These are phyloP conservation scores for Crithidia sp. DNA, from an alignment of 208 protist species.

Conservation along the genomic window DNA sequence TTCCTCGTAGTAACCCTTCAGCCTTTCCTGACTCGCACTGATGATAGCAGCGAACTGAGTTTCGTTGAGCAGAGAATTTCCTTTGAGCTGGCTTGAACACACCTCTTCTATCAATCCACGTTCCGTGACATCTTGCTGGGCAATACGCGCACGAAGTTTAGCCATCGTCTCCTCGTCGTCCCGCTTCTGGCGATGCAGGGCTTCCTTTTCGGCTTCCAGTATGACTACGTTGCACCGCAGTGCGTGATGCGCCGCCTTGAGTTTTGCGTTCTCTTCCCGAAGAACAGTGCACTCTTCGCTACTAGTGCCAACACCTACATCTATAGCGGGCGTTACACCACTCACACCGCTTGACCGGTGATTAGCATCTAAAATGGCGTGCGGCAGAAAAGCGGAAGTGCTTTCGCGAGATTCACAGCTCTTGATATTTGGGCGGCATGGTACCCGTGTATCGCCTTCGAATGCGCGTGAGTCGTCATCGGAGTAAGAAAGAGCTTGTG, in stretches of 20 bases:
- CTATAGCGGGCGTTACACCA: no score
- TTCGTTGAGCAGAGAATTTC: constrained; percentile 9
- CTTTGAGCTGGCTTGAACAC: neutral
- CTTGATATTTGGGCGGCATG: no score
- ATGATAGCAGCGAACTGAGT: constrained; percentile 26
- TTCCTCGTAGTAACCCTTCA: constrained; percentile 23
- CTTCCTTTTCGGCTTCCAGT: constrained; percentile 26
- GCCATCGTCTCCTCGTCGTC: constrained; percentile 23
- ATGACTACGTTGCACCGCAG: constrained; percentile 24
- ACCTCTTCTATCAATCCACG: constrained; percentile 2
- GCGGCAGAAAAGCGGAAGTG: no score
- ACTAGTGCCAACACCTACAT: no score
- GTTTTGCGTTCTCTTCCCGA: neutral
- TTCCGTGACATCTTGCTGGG: constrained; percentile 6
- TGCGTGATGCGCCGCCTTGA: neutral
- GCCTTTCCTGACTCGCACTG: constrained; percentile 12
- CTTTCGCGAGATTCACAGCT: no score
- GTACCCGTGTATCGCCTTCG: no score
- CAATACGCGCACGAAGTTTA: constrained; percentile 3
- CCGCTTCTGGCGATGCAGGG: constrained; percentile 4
- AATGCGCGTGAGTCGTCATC: no score
- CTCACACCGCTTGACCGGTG: no score
- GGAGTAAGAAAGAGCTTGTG: no score
- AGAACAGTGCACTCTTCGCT: neutral
- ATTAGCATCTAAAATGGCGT: no score